Evolutionary conservation across 257 asterid species (phyloP).

Genomic region (Galeopsis tetrahit): DNA sequence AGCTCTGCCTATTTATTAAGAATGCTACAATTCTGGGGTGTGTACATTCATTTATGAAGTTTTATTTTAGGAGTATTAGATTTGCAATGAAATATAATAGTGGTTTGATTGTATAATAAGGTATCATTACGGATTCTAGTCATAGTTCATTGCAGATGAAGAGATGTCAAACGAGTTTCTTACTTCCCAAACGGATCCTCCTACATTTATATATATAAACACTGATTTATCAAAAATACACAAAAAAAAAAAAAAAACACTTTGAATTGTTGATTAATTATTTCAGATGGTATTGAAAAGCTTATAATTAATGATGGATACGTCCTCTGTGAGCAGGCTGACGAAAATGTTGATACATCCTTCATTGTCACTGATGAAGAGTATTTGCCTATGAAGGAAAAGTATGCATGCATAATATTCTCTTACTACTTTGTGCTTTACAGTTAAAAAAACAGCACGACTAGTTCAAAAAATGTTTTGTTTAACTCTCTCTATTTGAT

Average conservation of each 20-base stretch:
- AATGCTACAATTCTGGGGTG: neutral
- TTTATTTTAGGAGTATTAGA: constrained; percentile 1
- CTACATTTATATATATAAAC: no score
- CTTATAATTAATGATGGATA: constrained; percentile 89
- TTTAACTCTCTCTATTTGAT: constrained; percentile 81
- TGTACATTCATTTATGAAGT: neutral
- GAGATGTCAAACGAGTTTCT: no score
- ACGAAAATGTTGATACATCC: constrained; percentile 69
- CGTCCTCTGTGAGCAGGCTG: constrained; percentile 75
- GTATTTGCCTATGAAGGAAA: constrained; percentile 83
- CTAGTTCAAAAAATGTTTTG: constrained; percentile 19
- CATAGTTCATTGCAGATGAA: no score
- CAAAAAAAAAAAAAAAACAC: no score
- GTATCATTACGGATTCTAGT: neutral
- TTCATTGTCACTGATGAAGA: constrained; percentile 90
- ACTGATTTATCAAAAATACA: no score
- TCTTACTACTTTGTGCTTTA: constrained; percentile 8
- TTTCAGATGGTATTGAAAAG: constrained; percentile 87
- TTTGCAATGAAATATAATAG: constrained; percentile 9
- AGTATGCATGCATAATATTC: constrained; percentile 46
- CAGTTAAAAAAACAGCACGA: neutral
- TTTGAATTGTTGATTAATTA: no score
- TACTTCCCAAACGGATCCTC: no score
- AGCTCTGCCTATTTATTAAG: neutral
- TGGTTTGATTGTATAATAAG: neutral